Conservation (phyloP, 192 early-diverging fungal genomes). For the Lobosporangium transversale region DNA sequence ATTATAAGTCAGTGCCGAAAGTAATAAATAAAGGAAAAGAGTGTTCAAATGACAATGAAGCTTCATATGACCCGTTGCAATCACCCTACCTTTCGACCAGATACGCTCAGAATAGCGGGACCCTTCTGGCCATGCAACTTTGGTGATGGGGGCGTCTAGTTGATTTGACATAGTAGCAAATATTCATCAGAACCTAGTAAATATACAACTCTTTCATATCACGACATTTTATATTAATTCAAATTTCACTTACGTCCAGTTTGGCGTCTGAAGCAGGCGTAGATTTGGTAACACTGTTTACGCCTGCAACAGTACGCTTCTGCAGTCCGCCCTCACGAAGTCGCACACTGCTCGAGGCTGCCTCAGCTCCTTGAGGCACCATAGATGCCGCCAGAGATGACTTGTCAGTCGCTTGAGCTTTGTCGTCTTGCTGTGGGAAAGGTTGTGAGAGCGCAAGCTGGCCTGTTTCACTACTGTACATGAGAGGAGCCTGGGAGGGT, state of each 20-base stretch:
- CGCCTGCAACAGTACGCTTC: conserved; percentile 24
- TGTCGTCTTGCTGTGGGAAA: conserved; percentile 18
- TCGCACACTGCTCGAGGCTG: conserved; percentile 37
- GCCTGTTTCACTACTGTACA: conserved; percentile 45
- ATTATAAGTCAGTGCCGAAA: too few species aligned
- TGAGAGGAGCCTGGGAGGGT: conserved; percentile 48
- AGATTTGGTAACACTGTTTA: conserved; percentile 19
- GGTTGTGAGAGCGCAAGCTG: conserved; percentile 40
- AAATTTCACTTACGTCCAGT: neutral
- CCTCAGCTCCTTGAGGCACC: conserved; percentile 22
- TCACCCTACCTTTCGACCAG: conserved; percentile 26
- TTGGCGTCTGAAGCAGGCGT: neutral
- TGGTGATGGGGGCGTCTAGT: conserved; percentile 40
- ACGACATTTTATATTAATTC: too few species aligned
- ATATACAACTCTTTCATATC: too few species aligned
- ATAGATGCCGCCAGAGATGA: conserved; percentile 11
- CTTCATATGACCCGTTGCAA: too few species aligned
- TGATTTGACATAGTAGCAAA: too few species aligned
- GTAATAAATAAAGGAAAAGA: too few species aligned
- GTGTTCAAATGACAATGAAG: too few species aligned
- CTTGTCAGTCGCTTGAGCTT: neutral
- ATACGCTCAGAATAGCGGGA: conserved; percentile 37
- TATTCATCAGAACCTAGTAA: too few species aligned
- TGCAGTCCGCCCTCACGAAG: conserved; percentile 35
- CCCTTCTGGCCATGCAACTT: conserved; percentile 45